Conservation (phyloP, 768 basidiomycete genomes). For the Lyophyllum atratum region DNA sequence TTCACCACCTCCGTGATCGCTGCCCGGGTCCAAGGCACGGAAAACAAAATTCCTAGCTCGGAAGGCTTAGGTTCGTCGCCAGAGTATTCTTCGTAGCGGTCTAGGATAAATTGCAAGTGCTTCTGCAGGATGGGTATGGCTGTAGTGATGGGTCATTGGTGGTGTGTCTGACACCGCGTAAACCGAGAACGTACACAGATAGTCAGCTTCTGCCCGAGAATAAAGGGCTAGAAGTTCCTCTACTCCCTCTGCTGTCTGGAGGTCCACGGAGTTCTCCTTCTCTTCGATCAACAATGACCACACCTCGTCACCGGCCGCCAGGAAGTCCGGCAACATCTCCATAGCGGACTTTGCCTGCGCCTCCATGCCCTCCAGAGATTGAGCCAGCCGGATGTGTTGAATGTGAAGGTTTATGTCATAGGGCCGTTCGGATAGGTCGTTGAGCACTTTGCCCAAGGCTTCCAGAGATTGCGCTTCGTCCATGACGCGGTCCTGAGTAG, state of each 20-base stretch:
- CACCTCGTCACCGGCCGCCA: slow-evolving; percentile 67
- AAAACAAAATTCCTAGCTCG: slow-evolving; percentile 60
- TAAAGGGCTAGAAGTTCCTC: slow-evolving; percentile 63
- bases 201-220: slow-evolving; percentile 69
- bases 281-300: slow-evolving; percentile 72
- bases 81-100: slow-evolving; percentile 40
- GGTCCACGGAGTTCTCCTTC: slow-evolving; percentile 49
- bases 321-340: slow-evolving; percentile 64
- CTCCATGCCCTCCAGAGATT: slow-evolving; percentile 55
- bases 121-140: slow-evolving; percentile 75
- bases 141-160: slow-evolving; percentile 27
- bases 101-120: slow-evolving; percentile 65
- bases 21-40: slow-evolving; percentile 59
- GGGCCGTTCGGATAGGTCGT: slow-evolving; percentile 56
- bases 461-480: slow-evolving; percentile 64
- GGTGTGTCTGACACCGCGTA: not conserved
- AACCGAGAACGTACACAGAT: slow-evolving; percentile 63
- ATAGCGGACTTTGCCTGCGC: slow-evolving; percentile 61
- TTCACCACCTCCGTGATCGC: slow-evolving; percentile 55
- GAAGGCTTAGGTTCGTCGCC: slow-evolving; percentile 46
- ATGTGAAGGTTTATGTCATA: slow-evolving; percentile 65
- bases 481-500: slow-evolving; percentile 33
- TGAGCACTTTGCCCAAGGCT: slow-evolving; percentile 61
- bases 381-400: slow-evolving; percentile 65
- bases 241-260: slow-evolving; percentile 53